Conservation (phyloP, 176 grass and related monocot genomes). For the Carex pumila region DNA sequence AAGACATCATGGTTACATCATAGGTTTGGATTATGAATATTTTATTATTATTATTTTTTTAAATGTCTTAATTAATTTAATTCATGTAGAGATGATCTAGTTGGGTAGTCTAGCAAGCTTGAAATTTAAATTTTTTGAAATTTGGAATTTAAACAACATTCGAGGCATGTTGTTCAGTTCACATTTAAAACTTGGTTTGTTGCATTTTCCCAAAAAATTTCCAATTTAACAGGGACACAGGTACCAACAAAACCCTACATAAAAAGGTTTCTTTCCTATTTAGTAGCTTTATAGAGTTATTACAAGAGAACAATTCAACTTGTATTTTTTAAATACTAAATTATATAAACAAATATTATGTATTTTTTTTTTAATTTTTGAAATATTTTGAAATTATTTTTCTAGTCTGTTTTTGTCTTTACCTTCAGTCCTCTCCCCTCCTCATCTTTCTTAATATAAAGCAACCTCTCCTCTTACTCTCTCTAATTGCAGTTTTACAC, state of each 20-base stretch:
- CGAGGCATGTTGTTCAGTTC: constrained; percentile 10
- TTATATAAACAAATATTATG: too few species aligned
- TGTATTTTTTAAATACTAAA: background rate
- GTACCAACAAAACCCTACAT: background rate
- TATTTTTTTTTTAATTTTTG: background rate
- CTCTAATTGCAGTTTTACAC: background rate
- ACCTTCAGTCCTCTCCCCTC: background rate
- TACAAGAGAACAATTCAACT: background rate
- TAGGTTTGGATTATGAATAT: background rate
- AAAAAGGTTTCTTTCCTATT: background rate
- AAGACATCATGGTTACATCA: background rate
- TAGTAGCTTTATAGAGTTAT: background rate
- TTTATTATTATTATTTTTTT: too few species aligned
- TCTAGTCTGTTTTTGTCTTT: background rate
- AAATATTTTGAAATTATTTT: background rate
- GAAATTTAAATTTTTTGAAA: background rate
- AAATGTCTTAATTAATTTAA: too few species aligned
- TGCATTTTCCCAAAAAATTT: background rate
- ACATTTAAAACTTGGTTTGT: background rate
- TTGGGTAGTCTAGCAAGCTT: background rate
- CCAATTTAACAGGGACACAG: background rate
- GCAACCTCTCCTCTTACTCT: background rate
- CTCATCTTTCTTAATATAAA: background rate
- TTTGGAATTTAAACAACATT: background rate
- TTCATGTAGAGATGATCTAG: background rate